phyloP scores from a whole-genome alignment of 2,329 filamentous ascomycete species.

The Dactylellina leptospora region DNA sequence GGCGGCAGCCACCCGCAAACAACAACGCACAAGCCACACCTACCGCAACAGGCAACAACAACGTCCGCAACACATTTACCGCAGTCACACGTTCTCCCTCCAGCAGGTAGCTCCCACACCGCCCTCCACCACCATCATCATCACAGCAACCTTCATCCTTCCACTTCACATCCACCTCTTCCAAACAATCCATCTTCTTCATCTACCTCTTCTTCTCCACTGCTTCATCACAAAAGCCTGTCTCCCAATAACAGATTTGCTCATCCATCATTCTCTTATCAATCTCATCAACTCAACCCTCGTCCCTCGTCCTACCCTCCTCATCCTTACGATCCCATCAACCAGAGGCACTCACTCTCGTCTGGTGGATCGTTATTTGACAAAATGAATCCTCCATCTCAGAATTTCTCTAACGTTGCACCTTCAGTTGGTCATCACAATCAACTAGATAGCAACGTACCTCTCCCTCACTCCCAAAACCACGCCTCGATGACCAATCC shows the following conservation, averaged over 20 bases:
- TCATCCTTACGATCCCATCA: background rate
- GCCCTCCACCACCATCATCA: background rate
- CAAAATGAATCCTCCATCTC: background rate
- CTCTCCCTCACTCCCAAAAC: no score
- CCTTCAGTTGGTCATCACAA: no score
- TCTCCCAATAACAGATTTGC: constrained; percentile 13
- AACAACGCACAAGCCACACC: background rate
- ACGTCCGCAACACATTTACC: constrained; percentile 1
- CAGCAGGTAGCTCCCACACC: no score
- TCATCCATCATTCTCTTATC: constrained; percentile 1
- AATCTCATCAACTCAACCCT: background rate
- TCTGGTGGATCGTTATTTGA: background rate
- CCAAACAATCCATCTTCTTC: constrained; percentile 21
- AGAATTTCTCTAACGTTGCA: background rate
- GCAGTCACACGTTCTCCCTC: constrained; percentile 11
- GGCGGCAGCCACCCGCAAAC: background rate
- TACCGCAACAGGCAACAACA: background rate
- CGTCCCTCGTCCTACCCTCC: no score
- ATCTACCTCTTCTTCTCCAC: constrained; percentile 29
- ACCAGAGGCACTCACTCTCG: background rate
- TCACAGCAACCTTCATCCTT: background rate
- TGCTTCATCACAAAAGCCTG: constrained; percentile 14
- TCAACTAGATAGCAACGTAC: no score
- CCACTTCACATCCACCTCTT: constrained; percentile 6
- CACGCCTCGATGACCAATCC: background rate